Base-by-base conservation (phyloP, 2,329 filamentous ascomycete species). In the Penicillium sp. region DNA sequence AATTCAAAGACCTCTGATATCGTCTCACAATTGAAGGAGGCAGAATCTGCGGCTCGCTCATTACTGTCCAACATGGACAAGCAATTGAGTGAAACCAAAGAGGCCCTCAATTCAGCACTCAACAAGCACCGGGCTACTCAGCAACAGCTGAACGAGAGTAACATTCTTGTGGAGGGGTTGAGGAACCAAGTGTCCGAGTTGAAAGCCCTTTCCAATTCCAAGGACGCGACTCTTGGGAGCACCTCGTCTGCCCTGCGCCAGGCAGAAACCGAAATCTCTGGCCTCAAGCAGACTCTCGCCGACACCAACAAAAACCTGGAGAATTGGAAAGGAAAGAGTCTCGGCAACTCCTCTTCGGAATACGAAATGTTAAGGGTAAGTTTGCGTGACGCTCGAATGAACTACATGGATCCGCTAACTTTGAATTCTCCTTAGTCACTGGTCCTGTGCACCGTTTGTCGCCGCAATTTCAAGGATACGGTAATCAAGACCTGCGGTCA, bases 401-500 rank as follows among this genome's bases (percentile, higher is more conserved):
- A 28, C 31, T 42, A 42, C n/a, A 26, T 34, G 26, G 26, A 21
- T 31, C 16, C 21, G 51, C 51, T 66, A 63, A 64, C 57, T 53
- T 49, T 47, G 33, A 31, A 31, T 7, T 10, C 28, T 29, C 28
- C 10, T 2, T 65, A 90, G 86, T 81, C 81, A 65, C 82, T 94
- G 72, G 87, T 89, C 29, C 84, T 95, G 47, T 99, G 94, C 77
- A 90, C 90, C 10, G 89, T 97, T 46, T 99, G 95, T 76, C 89
- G 90, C 62, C 87, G 85, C 66, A 90, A 93, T 62, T 92, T 96
- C 77, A 97, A 97, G 74, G 90, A 97, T 68, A 95, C 92, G 0
- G 88, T 87, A 9, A 82, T 99, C 70, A 95, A 94, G 75, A 91
- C 89, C 0, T 99, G 94, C 71, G 94, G 94, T 1, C 94, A 99